Evolutionary conservation across 306 rosid species (phyloP), one percentile per base, ranked within the genome.

Genomic region (Biancaea sappan): DNA sequence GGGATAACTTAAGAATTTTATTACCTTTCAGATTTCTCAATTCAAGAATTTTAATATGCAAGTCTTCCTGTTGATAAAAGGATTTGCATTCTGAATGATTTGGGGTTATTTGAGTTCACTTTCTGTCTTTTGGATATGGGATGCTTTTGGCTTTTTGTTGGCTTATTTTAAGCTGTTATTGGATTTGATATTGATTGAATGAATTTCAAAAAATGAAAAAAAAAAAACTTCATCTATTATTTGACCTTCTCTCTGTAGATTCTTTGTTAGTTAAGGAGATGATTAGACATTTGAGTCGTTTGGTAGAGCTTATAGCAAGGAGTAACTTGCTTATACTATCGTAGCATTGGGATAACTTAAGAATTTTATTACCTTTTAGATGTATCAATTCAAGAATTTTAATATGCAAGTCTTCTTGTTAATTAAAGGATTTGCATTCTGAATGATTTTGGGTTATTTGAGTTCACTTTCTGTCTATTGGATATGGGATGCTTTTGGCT

Each of bases 71-170:
- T 56, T 47, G 48, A 28, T 64, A 16, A 58, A 47, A 9, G 53
- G 59, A 48, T 16, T n/a, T 34, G 69, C 68, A 54, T 69, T 75
- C 52, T 56, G 58, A 53, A 24, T 53, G 38, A 43, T 76, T 61
- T 24, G 53, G 28, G 59, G 38, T 76, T 65, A 58, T 48, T 29
- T 76, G 54, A 56, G 5, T 25, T 65, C 6, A 65, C 9, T 40
- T 44, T 71, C 47, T 47, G 51, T 66, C 40, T 35, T 5, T 29
- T 46, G 34, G 74, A 66, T 58, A 58, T 76, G 53, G 34, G 35
- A 71, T 44, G 16, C 60, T 47, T 59, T 15, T 66, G 52, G 53
- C 31, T 51, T 52, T 57, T 38, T 72, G 40, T 59, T 65, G 56
- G 35, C 11, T 57, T 18, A 35, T 60, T 52, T 47, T 6, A 64